Percentiles rank a stretch among this genome's conserved stretches.
Conservation (phyloP, 768 basidiomycete species). For the Xerocomus spinulosus region DNA sequence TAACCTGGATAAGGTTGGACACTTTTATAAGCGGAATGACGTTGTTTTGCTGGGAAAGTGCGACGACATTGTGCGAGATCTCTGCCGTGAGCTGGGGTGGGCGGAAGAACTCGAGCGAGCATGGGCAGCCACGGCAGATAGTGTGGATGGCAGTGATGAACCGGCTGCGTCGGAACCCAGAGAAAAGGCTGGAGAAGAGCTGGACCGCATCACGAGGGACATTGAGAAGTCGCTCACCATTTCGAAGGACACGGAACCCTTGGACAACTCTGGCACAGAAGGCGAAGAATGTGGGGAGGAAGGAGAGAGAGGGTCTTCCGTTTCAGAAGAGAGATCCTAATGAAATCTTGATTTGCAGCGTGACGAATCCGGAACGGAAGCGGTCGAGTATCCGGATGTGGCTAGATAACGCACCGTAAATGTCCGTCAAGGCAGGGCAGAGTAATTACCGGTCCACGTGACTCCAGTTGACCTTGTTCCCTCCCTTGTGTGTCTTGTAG, state of each 20-base stretch:
- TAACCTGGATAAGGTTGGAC: conserved; percentile 79
- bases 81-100: conserved; percentile 75
- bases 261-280: not conserved
- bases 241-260: conserved; percentile 6
- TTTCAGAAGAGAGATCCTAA: conserved; percentile 9
- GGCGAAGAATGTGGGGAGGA: not conserved
- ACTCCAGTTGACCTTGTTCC: too few relatives aligned
- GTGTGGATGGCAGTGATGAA: conserved; percentile 17
- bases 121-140: conserved; percentile 51
- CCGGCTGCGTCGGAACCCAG: conserved; percentile 3
- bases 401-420: too few relatives aligned
- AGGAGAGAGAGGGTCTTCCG: not conserved
- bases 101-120: conserved; percentile 50
- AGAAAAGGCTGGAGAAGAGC: conserved; percentile 15
- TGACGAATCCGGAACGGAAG: too few relatives aligned
- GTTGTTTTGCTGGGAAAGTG: conserved; percentile 65
- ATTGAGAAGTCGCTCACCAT: conserved; percentile 20
- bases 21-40: conserved; percentile 55
- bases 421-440: too few relatives aligned
- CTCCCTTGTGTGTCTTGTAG: too few relatives aligned
- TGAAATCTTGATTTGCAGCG: too few relatives aligned
- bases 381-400: too few relatives aligned
- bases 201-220: conserved; percentile 25
- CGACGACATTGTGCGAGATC: conserved; percentile 57
- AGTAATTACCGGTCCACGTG: too few relatives aligned